Base-by-base conservation (phyloP, 768 basidiomycete species). In the Dioszegia hungarica region DNA sequence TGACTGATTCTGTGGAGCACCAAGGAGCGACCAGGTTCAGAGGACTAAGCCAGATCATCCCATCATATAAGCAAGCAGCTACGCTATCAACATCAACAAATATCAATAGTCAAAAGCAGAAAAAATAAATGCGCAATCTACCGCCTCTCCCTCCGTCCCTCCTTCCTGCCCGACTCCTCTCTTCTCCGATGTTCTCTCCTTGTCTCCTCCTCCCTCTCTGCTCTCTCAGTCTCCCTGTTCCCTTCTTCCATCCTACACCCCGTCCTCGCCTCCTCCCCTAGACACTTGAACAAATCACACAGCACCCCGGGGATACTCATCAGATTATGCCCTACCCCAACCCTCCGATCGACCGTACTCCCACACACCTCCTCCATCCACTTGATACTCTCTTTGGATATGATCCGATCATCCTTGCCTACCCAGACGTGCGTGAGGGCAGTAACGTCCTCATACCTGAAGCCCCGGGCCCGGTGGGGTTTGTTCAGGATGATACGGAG, bases 361-460 rank as follows among this genome's bases (percentile, higher is more conserved):
- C 84, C 82, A 87, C 92, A 89, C 33, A 82, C 84, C 60, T 82
- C 83, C 75, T 92, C 89, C 54, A 78, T 53, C 90, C 90, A 94
- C 64, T 87, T 78, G 37, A 98, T 86, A 41, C 90, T 88, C 64
- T 87, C 85, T 73, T 94, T 87, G 31, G 87, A 86, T 59, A 99
- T 94, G 78, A 86, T 87, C 77, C 97, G 94, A 75, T 99, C 94
- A 62, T 81, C 83, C 64, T 91, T 88, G 2, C 94, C 94, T 63
- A 91, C 91, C 90, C 90, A 97, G 37, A 99, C 85, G 39, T 83
- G 83, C 43, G 89, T 87, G 27, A 78, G 79, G 67, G 87, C 86
- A 14, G 84, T 83, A 62, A 93, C 88, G 20, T 88, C 82, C 15
- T 82, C 75, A 72, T 97, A 97, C 10, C 85, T 86, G 77, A 95